Evolutionary conservation across 2,329 filamentous ascomycete genomes (phyloP), one percentile per base, ranked within the genome.

Genomic region (Mycogone perniciosa): DNA sequence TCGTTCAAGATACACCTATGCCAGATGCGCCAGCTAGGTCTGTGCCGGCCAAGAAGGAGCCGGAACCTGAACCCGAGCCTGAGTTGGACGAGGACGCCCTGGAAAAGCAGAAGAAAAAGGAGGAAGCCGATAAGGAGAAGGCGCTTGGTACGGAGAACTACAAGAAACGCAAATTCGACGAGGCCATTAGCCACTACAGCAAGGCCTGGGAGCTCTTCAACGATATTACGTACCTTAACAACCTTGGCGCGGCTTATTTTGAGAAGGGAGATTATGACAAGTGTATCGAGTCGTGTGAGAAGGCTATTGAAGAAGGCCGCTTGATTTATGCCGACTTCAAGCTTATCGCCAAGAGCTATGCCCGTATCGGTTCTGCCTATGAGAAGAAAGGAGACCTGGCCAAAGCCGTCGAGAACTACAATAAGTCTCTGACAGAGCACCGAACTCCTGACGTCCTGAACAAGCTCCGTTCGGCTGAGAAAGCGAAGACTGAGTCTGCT

Each of bases 141-240:
- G 88, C 85, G 31, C 76, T 95, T 51, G 93, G 93, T 52, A 99
- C 92, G 10, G 89, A 93, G 61, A 85, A 86, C 69, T 99, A 99
- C 80, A 99, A 99, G 85, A 97, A 97, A 81, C 86, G 89, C 60
- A 85, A 96, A 66, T 96, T 99, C 60, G 93, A 97, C 62, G 84
- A 87, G 64, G 93, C 93, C 46, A 96, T 99, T 62, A 82, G 85
- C 65, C 89, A 99, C 75, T 99, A 99, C 77, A 81, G 71, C 67
- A 95, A 95, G 69, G 93, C 93, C 0, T 99, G 93, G 93, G 91
- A 96, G 53, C 71, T 88, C 37, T 79, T 89, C 81, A 93, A 96
- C 77, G 93, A 99, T 64, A 95, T 99, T 64, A 93, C 92, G 11
- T 99, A 99, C 72, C 79, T 97, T 54, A 99, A 95, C 76, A 99